Evolutionary conservation across 331 rosid species (phyloP).

Genomic region (Telfairia occidentalis): DNA sequence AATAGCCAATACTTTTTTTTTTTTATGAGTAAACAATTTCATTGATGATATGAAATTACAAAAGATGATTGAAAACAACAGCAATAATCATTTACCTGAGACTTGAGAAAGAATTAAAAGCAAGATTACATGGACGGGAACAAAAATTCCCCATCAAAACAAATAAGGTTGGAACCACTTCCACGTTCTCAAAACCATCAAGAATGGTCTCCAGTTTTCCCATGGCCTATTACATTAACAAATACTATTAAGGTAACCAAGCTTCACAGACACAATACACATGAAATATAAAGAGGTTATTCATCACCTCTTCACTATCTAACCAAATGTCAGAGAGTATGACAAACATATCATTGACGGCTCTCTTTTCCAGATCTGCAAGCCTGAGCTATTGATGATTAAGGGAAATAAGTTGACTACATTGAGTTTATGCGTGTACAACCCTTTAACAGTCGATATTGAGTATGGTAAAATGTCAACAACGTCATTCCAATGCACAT

Average conservation of each 20-base stretch:
- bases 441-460: neutral
- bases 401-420: conserved; percentile 22
- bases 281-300: neutral
- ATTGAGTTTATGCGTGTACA: neutral
- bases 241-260: conserved; percentile 22
- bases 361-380: conserved; percentile 57
- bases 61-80: too few relatives aligned
- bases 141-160: conserved; percentile 96
- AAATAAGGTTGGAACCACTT: conserved; percentile 71
- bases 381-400: conserved; percentile 55
- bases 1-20: neutral
- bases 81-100: conserved; percentile 48
- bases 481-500: neutral
- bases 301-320: conserved; percentile 76
- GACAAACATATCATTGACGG: conserved; percentile 80
- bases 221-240: conserved; percentile 63
- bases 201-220: conserved; percentile 59
- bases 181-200: conserved; percentile 66
- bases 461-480: neutral
- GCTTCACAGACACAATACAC: neutral
- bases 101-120: conserved; percentile 54
- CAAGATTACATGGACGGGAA: conserved; percentile 72
- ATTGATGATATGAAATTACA: neutral
- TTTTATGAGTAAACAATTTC: too few relatives aligned
- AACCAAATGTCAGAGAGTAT: conserved; percentile 78